Evolutionary conservation across 2,329 filamentous ascomycete genomes (phyloP).

Genomic region (Aspergillus flavus): DNA sequence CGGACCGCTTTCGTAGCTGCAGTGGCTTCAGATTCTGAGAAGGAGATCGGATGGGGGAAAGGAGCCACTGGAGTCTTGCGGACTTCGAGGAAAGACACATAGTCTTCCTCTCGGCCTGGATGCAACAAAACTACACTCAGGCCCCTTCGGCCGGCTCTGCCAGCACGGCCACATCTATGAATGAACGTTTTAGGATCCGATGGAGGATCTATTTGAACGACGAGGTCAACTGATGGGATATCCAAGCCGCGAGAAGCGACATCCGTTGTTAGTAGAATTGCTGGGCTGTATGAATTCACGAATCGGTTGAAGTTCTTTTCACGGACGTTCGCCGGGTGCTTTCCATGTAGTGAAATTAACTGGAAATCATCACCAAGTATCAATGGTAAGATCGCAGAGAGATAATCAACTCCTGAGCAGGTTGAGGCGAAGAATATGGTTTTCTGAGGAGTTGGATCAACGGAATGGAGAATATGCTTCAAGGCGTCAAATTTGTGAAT

Average conservation of each 20-base stretch:
- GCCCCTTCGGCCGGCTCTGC: conserved; percentile 69
- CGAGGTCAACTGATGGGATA: conserved; percentile 87
- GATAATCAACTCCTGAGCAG: conserved; percentile 93
- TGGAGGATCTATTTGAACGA: conserved; percentile 82
- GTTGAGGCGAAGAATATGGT: conserved; percentile 92
- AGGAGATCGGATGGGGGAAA: conserved; percentile 60
- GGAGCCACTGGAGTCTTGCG: conserved; percentile 79
- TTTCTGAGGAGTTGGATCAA: conserved; percentile 77
- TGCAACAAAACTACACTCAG: conserved; percentile 84
- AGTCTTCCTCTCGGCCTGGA: conserved; percentile 84
- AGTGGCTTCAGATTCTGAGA: conserved; percentile 65
- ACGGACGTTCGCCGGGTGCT: conserved; percentile 84
- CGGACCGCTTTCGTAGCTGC: conserved; percentile 64
- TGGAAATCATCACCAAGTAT: conserved; percentile 70
- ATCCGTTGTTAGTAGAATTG: conserved; percentile 88
- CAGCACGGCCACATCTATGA: conserved; percentile 66
- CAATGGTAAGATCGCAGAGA: conserved; percentile 74
- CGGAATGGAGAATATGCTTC: conserved; percentile 66
- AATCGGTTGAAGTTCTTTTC: conserved; percentile 86
- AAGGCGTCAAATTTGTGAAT: conserved; percentile 79
- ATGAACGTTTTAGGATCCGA: conserved; percentile 85
- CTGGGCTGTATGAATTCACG: conserved; percentile 70
- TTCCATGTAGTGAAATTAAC: conserved; percentile 84
- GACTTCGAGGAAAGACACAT: conserved; percentile 81
- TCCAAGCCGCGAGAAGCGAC: conserved; percentile 88